A percentile compares a stretch with the other conserved stretches of the same genome.
Evolutionary conservation across 495 filamentous ascomycete species (phyloP).

Genomic region (Margaritispora aquatica): DNA sequence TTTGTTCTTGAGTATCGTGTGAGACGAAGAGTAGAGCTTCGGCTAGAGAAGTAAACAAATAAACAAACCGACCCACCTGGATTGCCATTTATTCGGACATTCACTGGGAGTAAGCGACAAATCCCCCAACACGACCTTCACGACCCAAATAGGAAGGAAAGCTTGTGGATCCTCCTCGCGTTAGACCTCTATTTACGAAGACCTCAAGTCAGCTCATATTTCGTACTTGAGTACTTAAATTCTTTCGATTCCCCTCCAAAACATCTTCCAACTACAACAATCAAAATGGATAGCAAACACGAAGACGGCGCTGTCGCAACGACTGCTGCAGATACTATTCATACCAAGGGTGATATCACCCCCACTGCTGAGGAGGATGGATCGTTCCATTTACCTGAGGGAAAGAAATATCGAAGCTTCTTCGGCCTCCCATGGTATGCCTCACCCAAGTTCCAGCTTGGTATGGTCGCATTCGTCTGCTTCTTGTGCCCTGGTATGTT

Average conservation of each 20-base stretch:
- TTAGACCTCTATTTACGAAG: not conserved
- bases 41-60: not conserved
- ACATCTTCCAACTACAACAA: not conserved
- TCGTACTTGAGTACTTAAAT: too few species aligned
- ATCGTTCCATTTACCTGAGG: constrained; percentile 33
- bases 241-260: not conserved
- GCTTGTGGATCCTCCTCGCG: not conserved
- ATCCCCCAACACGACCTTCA: not conserved
- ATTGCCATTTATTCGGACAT: not conserved
- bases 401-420: constrained; percentile 69
- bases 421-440: constrained; percentile 58
- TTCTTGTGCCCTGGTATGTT: constrained; percentile 79
- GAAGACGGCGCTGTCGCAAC: not conserved
- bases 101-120: not conserved
- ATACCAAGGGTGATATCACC: not conserved
- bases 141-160: not conserved
- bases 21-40: not conserved
- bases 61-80: not conserved
- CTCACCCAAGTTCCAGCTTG: constrained; percentile 65
- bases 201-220: not conserved
- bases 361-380: not conserved
- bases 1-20: not conserved
- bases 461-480: constrained; percentile 77
- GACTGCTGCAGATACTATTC: not conserved
- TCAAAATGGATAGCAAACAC: not conserved